A percentile compares a stretch with the other conserved stretches of the same genome.
Evolutionary conservation across 2,329 filamentous ascomycete genomes (phyloP).

Genomic region (Fusarium phyllophilum): DNA sequence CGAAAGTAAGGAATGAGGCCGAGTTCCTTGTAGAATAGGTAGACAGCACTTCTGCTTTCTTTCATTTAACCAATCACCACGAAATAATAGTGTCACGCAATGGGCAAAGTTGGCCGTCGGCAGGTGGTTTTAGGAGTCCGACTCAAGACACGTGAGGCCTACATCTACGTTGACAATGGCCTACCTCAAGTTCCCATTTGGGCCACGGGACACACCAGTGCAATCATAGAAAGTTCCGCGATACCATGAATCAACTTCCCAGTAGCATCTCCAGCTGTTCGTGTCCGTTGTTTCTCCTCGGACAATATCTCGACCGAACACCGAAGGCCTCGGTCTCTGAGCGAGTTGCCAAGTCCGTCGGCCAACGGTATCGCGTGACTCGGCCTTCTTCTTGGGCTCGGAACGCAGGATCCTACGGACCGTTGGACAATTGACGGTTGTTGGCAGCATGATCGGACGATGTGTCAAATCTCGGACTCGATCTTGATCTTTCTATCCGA

Average conservation of each 20-base stretch:
- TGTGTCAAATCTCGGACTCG: not conserved
- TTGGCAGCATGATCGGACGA: not conserved
- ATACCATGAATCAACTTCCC: rapidly evolving
- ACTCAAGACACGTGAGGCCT: not conserved
- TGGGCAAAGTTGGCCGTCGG: not conserved
- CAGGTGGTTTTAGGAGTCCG: not conserved
- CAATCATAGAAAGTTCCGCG: rapidly evolving
- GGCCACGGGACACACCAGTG: not conserved
- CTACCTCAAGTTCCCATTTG: not conserved
- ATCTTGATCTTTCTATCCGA: not conserved
- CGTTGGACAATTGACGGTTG: no score
- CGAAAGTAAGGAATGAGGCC: no score
- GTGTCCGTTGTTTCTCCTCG: not conserved
- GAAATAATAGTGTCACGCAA: not conserved
- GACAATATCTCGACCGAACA: not conserved
- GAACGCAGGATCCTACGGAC: not conserved
- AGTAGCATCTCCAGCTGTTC: not conserved
- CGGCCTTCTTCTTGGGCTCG: not conserved
- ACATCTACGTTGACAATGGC: not conserved
- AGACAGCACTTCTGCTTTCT: no score
- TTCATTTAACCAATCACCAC: no score
- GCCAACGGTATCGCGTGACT: not conserved
- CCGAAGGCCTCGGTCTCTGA: not conserved
- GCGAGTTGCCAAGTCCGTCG: not conserved
- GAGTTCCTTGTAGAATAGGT: no score